phyloP scores from a whole-genome alignment of 2,329 filamentous ascomycete genomes.

The Beauveria pseudobassiana region DNA sequence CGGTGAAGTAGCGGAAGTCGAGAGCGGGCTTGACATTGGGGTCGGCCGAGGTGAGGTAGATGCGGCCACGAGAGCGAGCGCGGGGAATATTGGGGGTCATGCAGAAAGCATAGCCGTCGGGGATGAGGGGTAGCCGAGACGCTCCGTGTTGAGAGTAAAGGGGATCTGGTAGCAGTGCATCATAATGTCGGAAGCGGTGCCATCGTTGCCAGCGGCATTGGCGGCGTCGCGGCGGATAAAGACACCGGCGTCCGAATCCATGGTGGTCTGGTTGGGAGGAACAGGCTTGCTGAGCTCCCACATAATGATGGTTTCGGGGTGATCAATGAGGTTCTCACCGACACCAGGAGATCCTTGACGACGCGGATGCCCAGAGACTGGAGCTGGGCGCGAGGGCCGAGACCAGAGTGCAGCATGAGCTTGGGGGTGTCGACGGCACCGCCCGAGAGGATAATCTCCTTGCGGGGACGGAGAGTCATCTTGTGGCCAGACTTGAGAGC shows the following conservation, averaged over 20 bases:
- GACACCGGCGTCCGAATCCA: conserved; percentile 84
- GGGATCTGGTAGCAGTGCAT: conserved; percentile 97
- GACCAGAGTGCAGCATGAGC: conserved; percentile 49
- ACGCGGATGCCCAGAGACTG: conserved; percentile 45
- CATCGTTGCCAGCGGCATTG: conserved; percentile 61
- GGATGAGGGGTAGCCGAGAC: conserved; percentile 59
- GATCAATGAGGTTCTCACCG: conserved; percentile 54
- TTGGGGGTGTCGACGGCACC: conserved; percentile 78
- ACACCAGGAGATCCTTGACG: conserved; percentile 51
- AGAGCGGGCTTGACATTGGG: conserved; percentile 72
- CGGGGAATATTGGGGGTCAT: conserved; percentile 90
- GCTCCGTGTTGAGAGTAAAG: conserved; percentile 77
- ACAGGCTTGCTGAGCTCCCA: conserved; percentile 74
- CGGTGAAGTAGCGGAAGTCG: conserved; percentile 86
- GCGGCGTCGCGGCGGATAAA: conserved; percentile 73
- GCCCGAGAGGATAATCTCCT: conserved; percentile 72
- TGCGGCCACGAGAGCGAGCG: conserved; percentile 66
- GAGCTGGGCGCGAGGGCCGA: conserved; percentile 49
- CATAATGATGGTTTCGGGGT: conserved; percentile 53
- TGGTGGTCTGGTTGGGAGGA: conserved; percentile 74
- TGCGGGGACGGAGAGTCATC: conserved; percentile 54
- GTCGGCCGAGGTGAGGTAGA: conserved; percentile 71
- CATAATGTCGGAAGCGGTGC: conserved; percentile 78
- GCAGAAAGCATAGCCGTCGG: conserved; percentile 78
- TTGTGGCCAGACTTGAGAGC: conserved; percentile 46